Evolutionary conservation across 1,284 basidiomycete genomes (phyloP).

Genomic region (Baeospora myosura): DNA sequence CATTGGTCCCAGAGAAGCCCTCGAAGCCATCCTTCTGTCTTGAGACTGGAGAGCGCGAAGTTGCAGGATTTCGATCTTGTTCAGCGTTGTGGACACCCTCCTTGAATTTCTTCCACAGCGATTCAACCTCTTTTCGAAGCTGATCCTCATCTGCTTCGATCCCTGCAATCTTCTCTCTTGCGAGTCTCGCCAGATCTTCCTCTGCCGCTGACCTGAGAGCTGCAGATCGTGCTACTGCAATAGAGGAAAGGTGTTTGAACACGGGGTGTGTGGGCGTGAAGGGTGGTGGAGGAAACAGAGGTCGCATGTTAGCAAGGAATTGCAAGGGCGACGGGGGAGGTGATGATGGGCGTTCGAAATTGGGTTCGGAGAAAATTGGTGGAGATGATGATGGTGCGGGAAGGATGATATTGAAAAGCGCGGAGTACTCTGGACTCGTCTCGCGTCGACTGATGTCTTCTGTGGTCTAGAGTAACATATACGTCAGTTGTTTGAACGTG

Average conservation of each 20-base stretch:
- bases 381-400: slow-evolving; percentile 29
- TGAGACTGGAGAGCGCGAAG: slow-evolving; percentile 4
- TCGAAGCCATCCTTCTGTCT: slow-evolving; percentile 7
- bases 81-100: slow-evolving; percentile 43
- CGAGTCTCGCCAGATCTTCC: slow-evolving; percentile 46
- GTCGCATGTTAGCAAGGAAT: slow-evolving; percentile 37
- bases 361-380: slow-evolving; percentile 15
- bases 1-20: slow-evolving; percentile 3
- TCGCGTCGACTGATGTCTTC: slow-evolving; percentile 37
- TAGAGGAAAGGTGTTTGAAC: slow-evolving; percentile 54
- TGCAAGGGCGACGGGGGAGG: slow-evolving; percentile 26
- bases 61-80: slow-evolving; percentile 24
- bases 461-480: slow-evolving; percentile 34
- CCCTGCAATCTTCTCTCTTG: slow-evolving; percentile 49
- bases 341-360: slow-evolving; percentile 18
- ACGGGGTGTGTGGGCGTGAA: slow-evolving; percentile 70
- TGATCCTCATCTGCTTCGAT: slow-evolving; percentile 48
- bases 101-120: slow-evolving; percentile 55
- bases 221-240: slow-evolving; percentile 51
- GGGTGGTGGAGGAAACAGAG: slow-evolving; percentile 67
- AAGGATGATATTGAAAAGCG: slow-evolving; percentile 46
- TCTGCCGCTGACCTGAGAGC: slow-evolving; percentile 51
- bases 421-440: slow-evolving; percentile 44
- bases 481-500: neutral
- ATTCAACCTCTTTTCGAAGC: slow-evolving; percentile 52